Percentiles rank a stretch among this genome's conserved stretches.
Evolutionary conservation across 192 early-diverging fungal species (phyloP).

Genomic region (Spizellomyces punctatus): DNA sequence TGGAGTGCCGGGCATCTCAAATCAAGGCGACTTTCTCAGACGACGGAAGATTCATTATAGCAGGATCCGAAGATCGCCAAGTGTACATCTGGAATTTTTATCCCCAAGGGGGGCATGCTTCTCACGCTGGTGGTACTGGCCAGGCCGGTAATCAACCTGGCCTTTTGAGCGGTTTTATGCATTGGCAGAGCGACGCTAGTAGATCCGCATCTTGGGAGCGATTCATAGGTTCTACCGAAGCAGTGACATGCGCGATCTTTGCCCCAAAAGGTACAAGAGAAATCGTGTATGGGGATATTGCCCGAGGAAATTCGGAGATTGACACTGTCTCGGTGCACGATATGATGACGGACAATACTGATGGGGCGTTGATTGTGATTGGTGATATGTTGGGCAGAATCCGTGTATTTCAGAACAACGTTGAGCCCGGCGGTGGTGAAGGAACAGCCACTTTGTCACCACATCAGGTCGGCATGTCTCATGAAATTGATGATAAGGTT

Average conservation of each 20-base stretch:
- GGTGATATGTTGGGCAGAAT: conserved; percentile 32
- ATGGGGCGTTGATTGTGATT: conserved; percentile 24
- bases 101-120: background rate
- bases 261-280: conserved; percentile 29
- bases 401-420: conserved; percentile 32
- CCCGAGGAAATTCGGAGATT: background rate
- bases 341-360: conserved; percentile 3
- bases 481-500: too few species aligned
- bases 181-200: conserved; percentile 32
- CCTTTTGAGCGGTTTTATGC: conserved; percentile 25
- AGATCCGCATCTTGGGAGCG: conserved; percentile 22
- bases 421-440: background rate
- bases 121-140: background rate
- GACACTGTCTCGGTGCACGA: background rate
- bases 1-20: conserved; percentile 69
- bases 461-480: too few species aligned
- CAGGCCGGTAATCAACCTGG: conserved; percentile 14
- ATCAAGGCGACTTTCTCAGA: conserved; percentile 77
- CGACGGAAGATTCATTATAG: conserved; percentile 79
- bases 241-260: conserved; percentile 30
- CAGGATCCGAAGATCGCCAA: conserved; percentile 77
- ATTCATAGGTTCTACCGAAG: conserved; percentile 20
- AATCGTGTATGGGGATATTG: background rate
- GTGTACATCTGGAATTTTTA: conserved; percentile 73
- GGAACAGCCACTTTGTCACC: too few species aligned